These are phyloP conservation scores for Wallacemonas sp. DNA, from an alignment of 208 protist genomes.

Conservation along the genomic window DNA sequence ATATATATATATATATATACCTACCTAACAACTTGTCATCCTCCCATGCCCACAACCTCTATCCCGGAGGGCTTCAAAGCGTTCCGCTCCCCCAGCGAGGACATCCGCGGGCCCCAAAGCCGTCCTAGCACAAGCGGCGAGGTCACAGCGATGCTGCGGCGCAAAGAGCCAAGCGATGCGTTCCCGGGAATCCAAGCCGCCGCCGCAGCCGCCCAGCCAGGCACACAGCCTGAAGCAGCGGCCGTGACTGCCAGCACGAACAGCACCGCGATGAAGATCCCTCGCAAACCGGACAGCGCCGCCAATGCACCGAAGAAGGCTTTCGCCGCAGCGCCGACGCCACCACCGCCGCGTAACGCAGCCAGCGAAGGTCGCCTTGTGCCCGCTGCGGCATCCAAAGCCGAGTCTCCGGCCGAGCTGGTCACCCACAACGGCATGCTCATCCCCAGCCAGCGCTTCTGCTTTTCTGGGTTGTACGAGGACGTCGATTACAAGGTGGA, in stretches of 20 bases:
- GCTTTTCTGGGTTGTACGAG: slow-evolving; percentile 53
- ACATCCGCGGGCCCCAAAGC: background rate
- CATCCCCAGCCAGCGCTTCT: slow-evolving; percentile 4
- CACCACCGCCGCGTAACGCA: background rate
- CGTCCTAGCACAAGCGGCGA: background rate
- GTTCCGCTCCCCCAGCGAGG: slow-evolving; percentile 10
- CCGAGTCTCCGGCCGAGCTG: background rate
- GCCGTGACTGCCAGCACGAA: background rate
- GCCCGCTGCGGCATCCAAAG: background rate
- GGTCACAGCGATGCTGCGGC: background rate
- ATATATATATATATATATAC: background rate
- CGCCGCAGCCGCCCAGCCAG: background rate
- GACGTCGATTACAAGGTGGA: slow-evolving; percentile 63
- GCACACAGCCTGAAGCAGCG: background rate
- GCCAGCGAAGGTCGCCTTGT: background rate
- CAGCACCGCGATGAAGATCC: background rate
- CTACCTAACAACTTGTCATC: no score
- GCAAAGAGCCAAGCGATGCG: background rate
- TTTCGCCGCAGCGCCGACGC: background rate
- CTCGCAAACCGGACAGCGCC: slow-evolving; percentile 2
- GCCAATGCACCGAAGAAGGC: background rate
- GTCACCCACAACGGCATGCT: slow-evolving; percentile 16
- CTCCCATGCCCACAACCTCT: background rate
- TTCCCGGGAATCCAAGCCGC: background rate
- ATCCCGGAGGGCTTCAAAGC: slow-evolving; percentile 11